Base-by-base conservation (phyloP, 164 flowering plant genomes). In the Vitis amurensis region DNA sequence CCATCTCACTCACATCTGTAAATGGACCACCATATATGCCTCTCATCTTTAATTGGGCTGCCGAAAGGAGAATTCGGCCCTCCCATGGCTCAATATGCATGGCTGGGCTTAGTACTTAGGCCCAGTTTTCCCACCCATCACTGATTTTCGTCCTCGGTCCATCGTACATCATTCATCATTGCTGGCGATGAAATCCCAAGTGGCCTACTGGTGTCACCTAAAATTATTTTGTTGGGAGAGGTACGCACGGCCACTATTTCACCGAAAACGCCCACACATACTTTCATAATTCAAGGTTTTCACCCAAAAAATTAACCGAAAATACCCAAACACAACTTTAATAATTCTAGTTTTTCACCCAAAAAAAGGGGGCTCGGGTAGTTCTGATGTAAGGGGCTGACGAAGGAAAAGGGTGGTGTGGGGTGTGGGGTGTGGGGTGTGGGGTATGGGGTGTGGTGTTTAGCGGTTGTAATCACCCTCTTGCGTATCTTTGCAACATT, bases 381-480 rank as follows among this genome's bases (percentile, higher is more conserved):
- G 4, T 15, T 16, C 59, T 23, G 27, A 55, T 10, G 27, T 2
- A 23, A 23, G 27, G 27, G 27, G 27, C 27, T 23, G 27, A 23
- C 27, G 27, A 23, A 23, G 27, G 27, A 2, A 23, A 23, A 2
- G 27, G 27, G 27, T 0, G 1, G 27, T 23, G 0, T 23, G 27
- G 27, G 0, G 27, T 1, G 27, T 23, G 27, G 27, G 29, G 27
- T 61, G 14, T 29, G 51, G 31, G 51, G 62, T 47, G 27, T 23
- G 27, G 27, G 29, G 27, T 61, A 9, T 29, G 51, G 31, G 51
- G 62, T 47, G 27, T 23, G 27, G 27, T 1, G 0, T 47, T 70
- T 61, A 56, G 68, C 64, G 74, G 58, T 58, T 64, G 65, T 31
- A 64, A 71, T 71, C 68, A 64, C 64, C 63, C 64, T 12, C 14